Percentiles rank a stretch among this genome's conserved stretches.
These are phyloP conservation scores for Polychaeton citri DNA, from an alignment of 2,329 filamentous ascomycete genomes.

Conservation along the genomic window DNA sequence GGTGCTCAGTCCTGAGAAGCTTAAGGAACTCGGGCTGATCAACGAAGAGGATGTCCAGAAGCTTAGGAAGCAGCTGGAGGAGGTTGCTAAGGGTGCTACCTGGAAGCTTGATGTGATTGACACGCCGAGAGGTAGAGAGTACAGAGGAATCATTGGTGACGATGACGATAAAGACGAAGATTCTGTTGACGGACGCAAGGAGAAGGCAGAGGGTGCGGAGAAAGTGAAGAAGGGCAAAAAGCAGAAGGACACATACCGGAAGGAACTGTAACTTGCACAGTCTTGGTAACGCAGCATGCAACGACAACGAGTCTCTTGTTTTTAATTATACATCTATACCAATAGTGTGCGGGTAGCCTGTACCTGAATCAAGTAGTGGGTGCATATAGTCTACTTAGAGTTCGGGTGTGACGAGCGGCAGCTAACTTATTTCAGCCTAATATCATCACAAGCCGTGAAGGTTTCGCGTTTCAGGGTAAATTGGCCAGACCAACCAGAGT, in stretches of 20 bases:
- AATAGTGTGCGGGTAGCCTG: too few relatives aligned
- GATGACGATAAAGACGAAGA: constrained; percentile 18
- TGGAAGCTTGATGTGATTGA: constrained; percentile 78
- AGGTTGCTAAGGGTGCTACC: constrained; percentile 53
- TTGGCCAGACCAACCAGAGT: too few relatives aligned
- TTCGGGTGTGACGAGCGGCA: too few relatives aligned
- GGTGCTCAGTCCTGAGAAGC: constrained; percentile 22
- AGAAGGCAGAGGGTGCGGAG: constrained; percentile 15
- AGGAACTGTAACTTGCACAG: not conserved
- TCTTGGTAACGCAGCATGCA: too few relatives aligned
- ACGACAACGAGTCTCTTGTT: too few relatives aligned
- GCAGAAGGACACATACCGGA: not conserved
- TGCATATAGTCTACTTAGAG: too few relatives aligned
- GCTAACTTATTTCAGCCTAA: too few relatives aligned
- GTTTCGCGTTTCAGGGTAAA: too few relatives aligned
- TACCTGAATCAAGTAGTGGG: too few relatives aligned
- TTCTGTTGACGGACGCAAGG: not conserved
- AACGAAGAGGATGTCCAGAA: constrained; percentile 59
- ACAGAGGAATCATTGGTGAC: constrained; percentile 55
- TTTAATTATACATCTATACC: too few relatives aligned
- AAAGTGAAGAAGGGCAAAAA: constrained; percentile 4
- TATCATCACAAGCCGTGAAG: too few relatives aligned
- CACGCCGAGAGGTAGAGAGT: constrained; percentile 49
- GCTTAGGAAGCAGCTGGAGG: constrained; percentile 54
- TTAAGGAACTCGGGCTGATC: constrained; percentile 48